phyloP scores from a whole-genome alignment of 1,284 basidiomycete species.

The Phlebopus sp. region DNA sequence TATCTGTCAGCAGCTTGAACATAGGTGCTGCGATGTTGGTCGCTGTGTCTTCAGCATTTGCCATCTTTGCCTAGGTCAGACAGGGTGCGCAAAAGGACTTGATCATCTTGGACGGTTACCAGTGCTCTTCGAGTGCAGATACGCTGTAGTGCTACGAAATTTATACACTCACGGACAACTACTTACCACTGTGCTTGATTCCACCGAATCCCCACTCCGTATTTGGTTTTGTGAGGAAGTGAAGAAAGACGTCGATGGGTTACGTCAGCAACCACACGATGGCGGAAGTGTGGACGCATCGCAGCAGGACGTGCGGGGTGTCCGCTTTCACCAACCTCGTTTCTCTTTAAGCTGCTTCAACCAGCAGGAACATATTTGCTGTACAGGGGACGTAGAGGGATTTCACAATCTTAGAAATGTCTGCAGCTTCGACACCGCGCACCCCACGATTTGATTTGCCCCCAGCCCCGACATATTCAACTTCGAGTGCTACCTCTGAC shows the following conservation, averaged over 20 bases:
- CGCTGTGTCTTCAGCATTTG: slow-evolving; percentile 33
- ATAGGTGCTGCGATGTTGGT: slow-evolving; percentile 28
- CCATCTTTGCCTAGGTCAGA: slow-evolving; percentile 33
- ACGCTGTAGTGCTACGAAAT: neutral
- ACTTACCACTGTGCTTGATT: neutral
- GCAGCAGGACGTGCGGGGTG: neutral
- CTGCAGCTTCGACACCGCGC: slow-evolving; percentile 26
- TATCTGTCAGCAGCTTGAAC: slow-evolving; percentile 20
- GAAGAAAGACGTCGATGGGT: neutral
- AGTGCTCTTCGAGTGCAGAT: neutral
- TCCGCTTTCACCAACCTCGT: neutral
- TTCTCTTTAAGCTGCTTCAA: neutral
- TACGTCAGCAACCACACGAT: slow-evolving; percentile 24
- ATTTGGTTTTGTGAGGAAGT: neutral
- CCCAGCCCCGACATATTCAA: slow-evolving; percentile 24
- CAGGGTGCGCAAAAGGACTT: neutral
- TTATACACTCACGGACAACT: slow-evolving; percentile 3
- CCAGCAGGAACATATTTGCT: neutral
- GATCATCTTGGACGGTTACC: neutral
- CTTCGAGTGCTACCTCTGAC: slow-evolving; percentile 40
- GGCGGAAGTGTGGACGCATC: neutral
- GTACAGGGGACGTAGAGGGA: neutral
- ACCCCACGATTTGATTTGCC: slow-evolving; percentile 40
- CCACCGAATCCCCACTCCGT: neutral
- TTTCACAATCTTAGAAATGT: slow-evolving; percentile 16